Evolutionary conservation across 2,329 filamentous ascomycete species (phyloP).

Genomic region (Chalara sp.): DNA sequence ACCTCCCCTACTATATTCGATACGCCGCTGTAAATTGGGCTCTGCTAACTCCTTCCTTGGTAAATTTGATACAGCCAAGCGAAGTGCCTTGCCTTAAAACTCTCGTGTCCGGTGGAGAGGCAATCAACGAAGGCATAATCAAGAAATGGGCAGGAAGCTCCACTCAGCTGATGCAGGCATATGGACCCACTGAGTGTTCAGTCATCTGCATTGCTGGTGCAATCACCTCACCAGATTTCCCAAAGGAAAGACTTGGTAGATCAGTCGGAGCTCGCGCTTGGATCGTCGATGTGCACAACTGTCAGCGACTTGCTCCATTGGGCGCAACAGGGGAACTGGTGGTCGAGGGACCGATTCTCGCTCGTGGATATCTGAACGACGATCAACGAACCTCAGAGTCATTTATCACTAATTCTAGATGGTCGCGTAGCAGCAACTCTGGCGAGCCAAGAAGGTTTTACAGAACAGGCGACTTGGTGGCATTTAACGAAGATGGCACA

Average conservation of each 20-base stretch:
- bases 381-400: not conserved
- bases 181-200: slow-evolving; percentile 68
- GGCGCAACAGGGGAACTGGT: not conserved
- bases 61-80: slow-evolving; percentile 8
- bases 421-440: not conserved
- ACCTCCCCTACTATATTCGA: slow-evolving; percentile 2
- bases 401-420: not conserved
- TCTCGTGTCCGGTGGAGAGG: slow-evolving; percentile 44
- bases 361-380: no score
- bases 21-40: slow-evolving; percentile 1
- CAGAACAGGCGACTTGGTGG: slow-evolving; percentile 52
- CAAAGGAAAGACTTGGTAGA: not conserved
- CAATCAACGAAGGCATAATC: slow-evolving; percentile 30
- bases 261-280: not conserved
- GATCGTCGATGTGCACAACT: not conserved
- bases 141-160: slow-evolving; percentile 28
- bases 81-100: slow-evolving; percentile 2
- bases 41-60: slow-evolving; percentile 7
- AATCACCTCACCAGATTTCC: not conserved
- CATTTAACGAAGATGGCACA: slow-evolving; percentile 41
- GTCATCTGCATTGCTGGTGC: no score
- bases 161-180: slow-evolving; percentile 38
- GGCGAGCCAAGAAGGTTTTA: slow-evolving; percentile 34
- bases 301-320: not conserved
- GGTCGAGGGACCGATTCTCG: not conserved